Percentiles rank a stretch among this genome's conserved stretches.
phyloP scores from a whole-genome alignment of 257 asterid species.

The Solanum piurae region DNA sequence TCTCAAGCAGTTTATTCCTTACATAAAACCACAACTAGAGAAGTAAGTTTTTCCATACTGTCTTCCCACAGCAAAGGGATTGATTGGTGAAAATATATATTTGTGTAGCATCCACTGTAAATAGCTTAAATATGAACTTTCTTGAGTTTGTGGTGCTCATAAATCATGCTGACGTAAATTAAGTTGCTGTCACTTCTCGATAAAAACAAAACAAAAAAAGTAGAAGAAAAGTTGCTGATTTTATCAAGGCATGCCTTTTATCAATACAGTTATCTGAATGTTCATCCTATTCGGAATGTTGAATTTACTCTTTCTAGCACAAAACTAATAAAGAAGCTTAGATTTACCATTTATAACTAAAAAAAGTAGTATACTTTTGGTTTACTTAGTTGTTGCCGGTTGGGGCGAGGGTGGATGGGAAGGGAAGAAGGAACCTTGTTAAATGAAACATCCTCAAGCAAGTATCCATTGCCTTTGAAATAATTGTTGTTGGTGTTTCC shows the following conservation, averaged over 20 bases:
- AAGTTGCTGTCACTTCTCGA: not conserved
- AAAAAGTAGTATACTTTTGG: not conserved
- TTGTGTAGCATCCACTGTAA: not conserved
- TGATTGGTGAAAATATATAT: not conserved
- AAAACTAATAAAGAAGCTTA: not conserved
- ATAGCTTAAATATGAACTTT: not conserved
- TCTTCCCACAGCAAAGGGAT: not conserved
- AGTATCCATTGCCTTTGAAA: not conserved
- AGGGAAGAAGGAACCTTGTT: not conserved
- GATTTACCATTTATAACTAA: not conserved
- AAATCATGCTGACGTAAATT: not conserved
- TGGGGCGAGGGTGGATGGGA: not conserved
- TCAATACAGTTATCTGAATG: not conserved
- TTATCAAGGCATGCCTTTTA: too few relatives aligned
- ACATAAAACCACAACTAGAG: conserved; percentile 96
- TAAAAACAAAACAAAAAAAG: not conserved
- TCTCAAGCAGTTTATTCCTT: conserved; percentile 87
- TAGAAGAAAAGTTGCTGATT: not conserved
- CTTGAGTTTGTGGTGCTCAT: not conserved
- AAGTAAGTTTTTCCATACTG: conserved; percentile 35
- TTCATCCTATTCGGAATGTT: not conserved
- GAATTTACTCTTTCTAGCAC: not conserved
- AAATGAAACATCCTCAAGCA: not conserved
- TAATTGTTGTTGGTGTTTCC: not conserved
- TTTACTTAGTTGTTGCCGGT: not conserved